Evolutionary conservation across 208 protist species (phyloP).

Genomic region (Angomonas desouzai): DNA sequence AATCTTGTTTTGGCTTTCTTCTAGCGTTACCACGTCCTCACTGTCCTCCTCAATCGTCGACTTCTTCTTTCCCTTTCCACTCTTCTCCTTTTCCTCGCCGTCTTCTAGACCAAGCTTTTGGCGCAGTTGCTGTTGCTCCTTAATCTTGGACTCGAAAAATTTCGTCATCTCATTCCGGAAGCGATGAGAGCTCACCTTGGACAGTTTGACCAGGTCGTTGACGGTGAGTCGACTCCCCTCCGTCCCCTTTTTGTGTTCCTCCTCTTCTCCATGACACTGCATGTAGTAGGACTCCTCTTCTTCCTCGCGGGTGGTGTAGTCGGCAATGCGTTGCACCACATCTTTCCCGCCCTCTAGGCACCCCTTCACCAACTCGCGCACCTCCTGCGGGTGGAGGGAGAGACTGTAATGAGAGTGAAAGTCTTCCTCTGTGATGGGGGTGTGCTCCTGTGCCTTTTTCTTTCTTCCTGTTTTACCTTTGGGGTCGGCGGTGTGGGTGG

Average conservation of each 20-base stretch:
- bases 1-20: constrained; percentile 62
- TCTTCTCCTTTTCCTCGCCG: constrained; percentile 11
- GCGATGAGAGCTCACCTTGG: constrained; percentile 32
- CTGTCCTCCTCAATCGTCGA: constrained; percentile 6
- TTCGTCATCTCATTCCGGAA: constrained; percentile 76
- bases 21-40: constrained; percentile 16
- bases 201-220: constrained; percentile 3
- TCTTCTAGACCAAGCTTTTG: constrained; percentile 42
- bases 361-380: constrained; percentile 33
- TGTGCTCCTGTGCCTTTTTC: not conserved
- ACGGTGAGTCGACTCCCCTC: not conserved
- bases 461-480: not conserved
- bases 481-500: not conserved
- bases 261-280: constrained; percentile 19
- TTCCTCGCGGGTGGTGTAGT: constrained; percentile 21
- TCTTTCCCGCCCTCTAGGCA: constrained; percentile 34
- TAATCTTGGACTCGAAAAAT: constrained; percentile 68
- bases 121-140: constrained; percentile 54
- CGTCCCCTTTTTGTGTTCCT: constrained; percentile 8
- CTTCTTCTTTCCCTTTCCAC: constrained; percentile 9
- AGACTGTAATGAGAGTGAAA: constrained; percentile 14
- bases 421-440: not conserved
- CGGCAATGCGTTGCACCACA: constrained; percentile 1
- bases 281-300: constrained; percentile 11
- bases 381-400: constrained; percentile 56